Evolutionary conservation across 345 rosid genomes (phyloP).

Genomic region (Bruguiera gymnorhiza): DNA sequence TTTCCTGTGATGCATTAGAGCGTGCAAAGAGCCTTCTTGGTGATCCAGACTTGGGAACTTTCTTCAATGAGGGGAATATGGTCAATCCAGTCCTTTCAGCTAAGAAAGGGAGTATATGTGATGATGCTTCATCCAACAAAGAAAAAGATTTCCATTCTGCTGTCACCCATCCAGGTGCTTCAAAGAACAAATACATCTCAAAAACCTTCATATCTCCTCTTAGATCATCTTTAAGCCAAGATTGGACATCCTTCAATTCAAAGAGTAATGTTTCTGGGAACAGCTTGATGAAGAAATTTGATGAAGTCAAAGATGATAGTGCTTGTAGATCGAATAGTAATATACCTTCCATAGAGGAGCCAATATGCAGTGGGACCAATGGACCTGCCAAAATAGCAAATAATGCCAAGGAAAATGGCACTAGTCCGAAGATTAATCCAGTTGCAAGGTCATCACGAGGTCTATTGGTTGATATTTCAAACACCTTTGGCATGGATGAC

Average conservation of each 20-base stretch:
- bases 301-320: conserved; percentile 47
- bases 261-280: conserved; percentile 36
- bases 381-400: conserved; percentile 13
- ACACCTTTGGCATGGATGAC: conserved; percentile 28
- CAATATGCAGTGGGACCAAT: conserved; percentile 18
- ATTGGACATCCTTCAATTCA: conserved; percentile 28
- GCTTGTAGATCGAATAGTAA: conserved; percentile 21
- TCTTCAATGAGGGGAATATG: conserved; percentile 41
- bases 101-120: conserved; percentile 26
- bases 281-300: conserved; percentile 70
- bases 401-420: conserved; percentile 29
- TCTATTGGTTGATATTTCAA: conserved; percentile 66
- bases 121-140: conserved; percentile 37
- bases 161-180: conserved; percentile 34
- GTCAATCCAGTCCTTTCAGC: conserved; percentile 34
- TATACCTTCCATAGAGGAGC: conserved; percentile 26
- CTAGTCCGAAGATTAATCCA: conserved; percentile 27
- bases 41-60: conserved; percentile 66
- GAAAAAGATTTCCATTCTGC: conserved; percentile 35
- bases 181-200: conserved; percentile 37
- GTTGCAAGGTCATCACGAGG: conserved; percentile 38
- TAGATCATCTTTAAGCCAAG: conserved; percentile 42
- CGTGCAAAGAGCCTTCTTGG: conserved; percentile 95
- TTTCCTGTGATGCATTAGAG: conserved; percentile 77
- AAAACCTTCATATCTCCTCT: conserved; percentile 61